phyloP scores from a whole-genome alignment of 2,329 filamentous ascomycete genomes.

The Thielaviopsis ethacetica region DNA sequence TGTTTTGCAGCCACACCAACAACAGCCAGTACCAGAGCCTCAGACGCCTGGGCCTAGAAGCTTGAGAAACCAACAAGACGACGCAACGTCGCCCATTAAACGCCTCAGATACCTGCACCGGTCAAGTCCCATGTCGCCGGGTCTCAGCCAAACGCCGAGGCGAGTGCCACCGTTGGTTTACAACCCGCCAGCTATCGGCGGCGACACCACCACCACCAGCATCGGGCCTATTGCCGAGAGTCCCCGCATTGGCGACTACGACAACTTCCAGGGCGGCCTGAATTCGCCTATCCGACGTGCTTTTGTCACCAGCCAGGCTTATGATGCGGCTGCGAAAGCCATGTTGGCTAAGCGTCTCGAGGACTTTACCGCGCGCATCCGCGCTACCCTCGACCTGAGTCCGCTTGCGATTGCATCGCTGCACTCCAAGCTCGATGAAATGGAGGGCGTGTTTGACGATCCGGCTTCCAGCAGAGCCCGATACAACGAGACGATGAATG shows the following conservation, averaged over 20 bases:
- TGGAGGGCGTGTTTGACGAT: constrained; percentile 6
- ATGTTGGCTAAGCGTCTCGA: constrained; percentile 9
- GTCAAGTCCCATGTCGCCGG: neutral
- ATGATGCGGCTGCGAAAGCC: constrained; percentile 11
- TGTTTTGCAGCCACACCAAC: neutral
- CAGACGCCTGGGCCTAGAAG: neutral
- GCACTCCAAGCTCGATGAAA: constrained; percentile 8
- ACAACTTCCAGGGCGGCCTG: neutral
- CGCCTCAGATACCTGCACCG: neutral
- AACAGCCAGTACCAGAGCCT: neutral
- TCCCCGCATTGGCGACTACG: neutral
- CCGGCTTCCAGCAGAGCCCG: constrained; percentile 4
- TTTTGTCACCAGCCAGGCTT: constrained; percentile 9
- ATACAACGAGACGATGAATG: constrained; percentile 6
- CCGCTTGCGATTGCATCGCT: constrained; percentile 8
- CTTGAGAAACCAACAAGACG: neutral
- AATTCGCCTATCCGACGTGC: constrained; percentile 7
- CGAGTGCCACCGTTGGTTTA: neutral
- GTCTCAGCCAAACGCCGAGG: neutral
- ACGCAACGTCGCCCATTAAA: neutral
- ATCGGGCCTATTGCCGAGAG: neutral
- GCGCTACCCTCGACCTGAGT: constrained; percentile 8
- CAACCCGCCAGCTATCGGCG: neutral
- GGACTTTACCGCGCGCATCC: constrained; percentile 6
- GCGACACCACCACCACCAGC: neutral